Evolutionary conservation across 2,329 filamentous ascomycete genomes (phyloP), one percentile per base, ranked within the genome.

Genomic region (Plenodomus tracheiphilus): DNA sequence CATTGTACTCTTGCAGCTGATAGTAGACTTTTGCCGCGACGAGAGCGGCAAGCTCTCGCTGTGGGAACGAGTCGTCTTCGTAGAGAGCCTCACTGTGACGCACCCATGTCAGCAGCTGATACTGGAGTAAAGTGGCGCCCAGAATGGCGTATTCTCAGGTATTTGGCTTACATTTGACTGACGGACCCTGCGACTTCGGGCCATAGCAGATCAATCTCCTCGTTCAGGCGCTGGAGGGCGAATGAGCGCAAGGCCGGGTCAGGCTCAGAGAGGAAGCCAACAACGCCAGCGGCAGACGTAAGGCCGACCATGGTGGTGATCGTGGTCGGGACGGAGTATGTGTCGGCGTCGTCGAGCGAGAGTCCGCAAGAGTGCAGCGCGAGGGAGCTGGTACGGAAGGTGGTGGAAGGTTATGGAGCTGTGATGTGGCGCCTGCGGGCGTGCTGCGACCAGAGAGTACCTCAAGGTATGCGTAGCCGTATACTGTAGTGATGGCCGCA

Each of bases 11-110:
- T 76, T 97, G 91, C 44, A 99, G 85, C 72, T 99, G 94, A 72
- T 97, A 99, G 79, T 97, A 99, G 61, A 97, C 91, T 81, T 99
- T 99, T 63, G 94, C 89, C 37, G 96, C 88, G 46, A 99, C 91
- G 41, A 99, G 82, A 45, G 94, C 94, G 46, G 94, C 94, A 47
- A 99, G 86, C 73, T 94, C 89, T 68, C 93, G 90, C 74, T 99
- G 89, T 41, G 92, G 89, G 69, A 99, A 99, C 52, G 84, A 83
- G 66, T 96, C 91, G 77, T 99, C 93, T 81, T 99, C 94, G 76
- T 96, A 99, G 42, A 99, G 85, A 46, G 91, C 90, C 83, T 99
- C 94, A 77, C 93, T 97, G 70, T 56, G 51, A 64, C 59, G 58
- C 61, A 61, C 46, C 42, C 40, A 21, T 32, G 50, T 71, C 59